Evolutionary conservation across 2,329 filamentous ascomycete genomes (phyloP), one percentile per base, ranked within the genome.

Genomic region (Rhytidhysteron rufulum): DNA sequence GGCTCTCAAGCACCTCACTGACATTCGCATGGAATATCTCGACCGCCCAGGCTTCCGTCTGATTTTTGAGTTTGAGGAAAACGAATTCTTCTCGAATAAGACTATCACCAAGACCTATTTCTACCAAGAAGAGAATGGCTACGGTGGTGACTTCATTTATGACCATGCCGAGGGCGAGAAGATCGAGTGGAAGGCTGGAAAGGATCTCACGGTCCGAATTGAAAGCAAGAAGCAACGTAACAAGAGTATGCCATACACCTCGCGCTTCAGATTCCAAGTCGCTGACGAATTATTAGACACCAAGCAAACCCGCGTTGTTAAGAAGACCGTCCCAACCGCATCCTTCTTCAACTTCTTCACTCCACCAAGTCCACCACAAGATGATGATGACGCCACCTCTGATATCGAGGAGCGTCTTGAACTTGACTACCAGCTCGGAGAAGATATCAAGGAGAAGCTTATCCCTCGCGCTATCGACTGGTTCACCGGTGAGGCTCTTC

Each of bases 191-290:
- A 93, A 95, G 73, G 74, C 83, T 8, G 85, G 85, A 59, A 89
- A 95, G 70, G 93, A 98, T 63, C 75, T 98, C 56, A 98, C 93
- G 33, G 86, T 97, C 51, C 85, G 88, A 54, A 76, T 97, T 45
- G 93, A 98, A 78, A 94, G 88, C 78, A 98, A 98, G 82, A 98
- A 98, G 79, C 93, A 98, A 75, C 82, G 93, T 51, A 98, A 98
- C 75, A 98, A 97, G 82, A 97, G 93, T 98, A 77, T 74, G 81
- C 66, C 13, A 13, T 18, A 4, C 19, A 19, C 34, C 21, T 10
- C 18, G 20, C 16, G 13, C 21, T 15, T 13, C 25, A 24, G 22
- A 34, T 20, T n/a, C 10, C 24, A 19, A 31, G 16, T 7, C 18
- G 29, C 42, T 53, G 60, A 48, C 61, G 34, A 5, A 8, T 7